A percentile compares a stretch with the other conserved stretches of the same genome.
Conservation (phyloP, 1,284 basidiomycete genomes). For the Pyrrhoderma lamaoense region DNA sequence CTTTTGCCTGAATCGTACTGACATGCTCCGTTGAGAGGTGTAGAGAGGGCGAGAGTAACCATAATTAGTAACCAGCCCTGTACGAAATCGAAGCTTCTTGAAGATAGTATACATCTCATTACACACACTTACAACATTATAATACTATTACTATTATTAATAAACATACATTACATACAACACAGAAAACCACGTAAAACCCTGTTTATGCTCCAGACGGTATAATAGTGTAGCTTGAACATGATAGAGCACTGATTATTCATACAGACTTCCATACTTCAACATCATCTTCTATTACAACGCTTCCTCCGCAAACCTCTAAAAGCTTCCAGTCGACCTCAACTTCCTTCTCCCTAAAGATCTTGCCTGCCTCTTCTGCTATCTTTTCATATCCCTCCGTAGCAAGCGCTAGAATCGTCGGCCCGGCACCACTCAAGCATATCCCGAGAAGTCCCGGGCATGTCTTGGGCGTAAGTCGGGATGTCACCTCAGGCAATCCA, state of each 20-base stretch:
- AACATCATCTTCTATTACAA: conserved; percentile 21
- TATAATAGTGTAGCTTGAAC: background rate
- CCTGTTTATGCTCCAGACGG: too few species aligned
- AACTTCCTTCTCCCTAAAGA: conserved; percentile 68
- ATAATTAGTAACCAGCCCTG: background rate
- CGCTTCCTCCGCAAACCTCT: conserved; percentile 51
- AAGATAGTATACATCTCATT: too few species aligned
- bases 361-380: conserved; percentile 68
- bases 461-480: conserved; percentile 76
- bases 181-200: too few species aligned
- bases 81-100: background rate
- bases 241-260: too few species aligned
- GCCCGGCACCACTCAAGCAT: conserved; percentile 95
- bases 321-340: conserved; percentile 80
- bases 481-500: conserved; percentile 86
- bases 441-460: conserved; percentile 95
- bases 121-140: too few species aligned
- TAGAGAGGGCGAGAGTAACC: background rate
- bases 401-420: conserved; percentile 96
- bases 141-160: too few species aligned
- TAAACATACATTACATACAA: too few species aligned
- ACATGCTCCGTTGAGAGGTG: background rate
- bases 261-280: conserved; percentile 14
- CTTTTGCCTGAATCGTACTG: background rate
- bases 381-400: conserved; percentile 79